Percentiles rank a stretch among this genome's conserved stretches.
Evolutionary conservation across 495 filamentous ascomycete species (phyloP).

Genomic region (Baudoinia panamericana): DNA sequence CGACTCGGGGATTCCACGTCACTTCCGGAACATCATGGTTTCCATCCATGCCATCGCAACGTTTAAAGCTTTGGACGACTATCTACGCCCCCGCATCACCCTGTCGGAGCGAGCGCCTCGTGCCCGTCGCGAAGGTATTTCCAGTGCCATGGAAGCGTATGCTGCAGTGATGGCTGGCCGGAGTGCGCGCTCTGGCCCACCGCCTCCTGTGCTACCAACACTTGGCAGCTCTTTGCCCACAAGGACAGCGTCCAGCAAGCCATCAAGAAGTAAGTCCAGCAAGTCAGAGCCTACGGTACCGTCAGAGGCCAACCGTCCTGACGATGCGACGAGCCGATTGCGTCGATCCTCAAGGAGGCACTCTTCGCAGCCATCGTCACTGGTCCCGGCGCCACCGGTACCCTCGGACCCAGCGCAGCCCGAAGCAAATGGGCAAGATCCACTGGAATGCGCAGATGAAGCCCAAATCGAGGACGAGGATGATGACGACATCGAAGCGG

Average conservation of each 20-base stretch:
- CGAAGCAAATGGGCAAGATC: conserved; percentile 29
- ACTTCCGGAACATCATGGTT: conserved; percentile 89
- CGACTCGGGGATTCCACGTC: conserved; percentile 68
- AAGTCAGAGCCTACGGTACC: conserved; percentile 14
- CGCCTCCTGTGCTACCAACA: conserved; percentile 5
- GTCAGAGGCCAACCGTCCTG: conserved; percentile 1
- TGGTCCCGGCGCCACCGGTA: conserved; percentile 37
- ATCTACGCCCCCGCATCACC: conserved; percentile 79
- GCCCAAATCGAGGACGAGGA: conserved; percentile 65
- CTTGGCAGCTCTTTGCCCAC: conserved; percentile 19
- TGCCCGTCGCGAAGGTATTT: conserved; percentile 54
- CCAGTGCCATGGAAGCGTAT: conserved; percentile 59
- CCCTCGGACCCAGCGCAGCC: conserved; percentile 22
- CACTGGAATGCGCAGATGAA: conserved; percentile 91
- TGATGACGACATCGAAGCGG: conserved; percentile 55
- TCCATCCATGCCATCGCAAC: conserved; percentile 97
- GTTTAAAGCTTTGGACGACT: conserved; percentile 94
- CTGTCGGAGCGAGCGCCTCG: conserved; percentile 66
- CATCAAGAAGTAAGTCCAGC: conserved; percentile 22
- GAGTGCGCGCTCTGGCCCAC: conserved; percentile 9
- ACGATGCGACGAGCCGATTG: conserved; percentile 4
- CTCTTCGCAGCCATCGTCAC: conserved; percentile 30
- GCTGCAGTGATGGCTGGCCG: conserved; percentile 50
- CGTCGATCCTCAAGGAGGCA: conserved; percentile 34
- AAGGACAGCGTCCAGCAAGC: conserved; percentile 13